Evolutionary conservation across 768 basidiomycete genomes (phyloP), one percentile per base, ranked within the genome.

Genomic region (Mycena chlorophos): DNA sequence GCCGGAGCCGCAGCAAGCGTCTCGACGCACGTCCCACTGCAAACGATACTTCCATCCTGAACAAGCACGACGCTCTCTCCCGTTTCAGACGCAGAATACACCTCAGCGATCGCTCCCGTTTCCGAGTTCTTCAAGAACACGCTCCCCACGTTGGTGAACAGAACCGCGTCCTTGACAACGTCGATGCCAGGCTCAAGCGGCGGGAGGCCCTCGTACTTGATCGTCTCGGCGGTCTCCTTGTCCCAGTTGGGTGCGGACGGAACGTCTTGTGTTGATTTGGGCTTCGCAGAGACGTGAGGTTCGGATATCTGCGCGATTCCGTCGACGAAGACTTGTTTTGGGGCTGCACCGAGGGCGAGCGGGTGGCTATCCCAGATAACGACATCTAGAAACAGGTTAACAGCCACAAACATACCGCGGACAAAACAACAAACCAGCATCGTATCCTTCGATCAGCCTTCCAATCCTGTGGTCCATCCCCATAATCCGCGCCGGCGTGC

Each of bases 301-400:
- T 70, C 63, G 42, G 73, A 64, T 2, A 88, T 63, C 63, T 95
- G 92, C 0, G 87, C 66, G 55, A 94, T 87, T 3, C 92, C 93
- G 61, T 95, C 92, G 56, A 94, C 90, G 71, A 80, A 91, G 8
- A 91, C 89, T 73, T 93, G 90, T 48, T 78, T 76, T 3, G 91
- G 91, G 0, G 89, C 85, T 20, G 90, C 89, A 20, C 89, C 89
- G 12, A 94, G 74, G 1, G 83, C 74, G 16, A 94, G 77, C 1
- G 91, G 91, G 69, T 91, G 89, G 31, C 81, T 83, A 62, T 88
- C 87, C 86, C 87, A 88, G 2, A 91, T 64, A 14, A 91, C 85
- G 48, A 91, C 42, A 67, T 92, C n/a, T n/a, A n/a, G n/a, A n/a
- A n/a, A n/a, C 87, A 59, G 88, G 88, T 64, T 91, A 88, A 68